Base-by-base conservation (phyloP, 768 basidiomycete species). In the Suillus sp. region DNA sequence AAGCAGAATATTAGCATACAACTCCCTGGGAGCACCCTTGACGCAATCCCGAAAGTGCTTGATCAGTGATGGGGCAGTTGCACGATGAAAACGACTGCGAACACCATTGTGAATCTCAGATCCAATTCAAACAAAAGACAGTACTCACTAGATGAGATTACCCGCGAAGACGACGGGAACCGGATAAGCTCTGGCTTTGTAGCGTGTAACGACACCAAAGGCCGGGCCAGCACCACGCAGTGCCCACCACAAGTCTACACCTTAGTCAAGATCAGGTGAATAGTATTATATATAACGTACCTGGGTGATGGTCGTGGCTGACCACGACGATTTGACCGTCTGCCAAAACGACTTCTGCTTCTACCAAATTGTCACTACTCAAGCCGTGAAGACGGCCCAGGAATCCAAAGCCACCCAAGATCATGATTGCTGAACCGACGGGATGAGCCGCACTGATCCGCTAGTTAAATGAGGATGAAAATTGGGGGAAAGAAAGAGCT, bases 41-140 rank as follows among this genome's bases (percentile, higher is more conserved):
- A 96, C 84, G 70, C 93, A 95, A 74, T 97, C 95, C 30, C 95
- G 87, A 78, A 95, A 93, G 76, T 96, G 95, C 66, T 88, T 90
- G 72, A 97, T 87, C 51, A 96, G 84, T 5, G 92, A 93, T 4
- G 93, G 88, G 0, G 95, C 90, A 0, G 93, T 96, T n/a, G 87
- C 84, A 55, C 83, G 85, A 74, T 93, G 88, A 78, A 96, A 97
- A 42, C 92, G 91, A 75, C 94, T 96, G 69, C 8, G 65, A 57
- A 66, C 4, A 62, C 20, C 30, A 62, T 32, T 40, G 34, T 55
- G 3, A 30, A 64, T 37, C 38, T 67, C 13, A 11, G 27, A 16
- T 55, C 20, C 35, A 9, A 27, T 34, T 22, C 38, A 20, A 55
- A n/a, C 62, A 48, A 60, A 59, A 22, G 35, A 25, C 22, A 61